Conservation (phyloP, 2,329 filamentous ascomycete species). For the Penicillium sp. region DNA sequence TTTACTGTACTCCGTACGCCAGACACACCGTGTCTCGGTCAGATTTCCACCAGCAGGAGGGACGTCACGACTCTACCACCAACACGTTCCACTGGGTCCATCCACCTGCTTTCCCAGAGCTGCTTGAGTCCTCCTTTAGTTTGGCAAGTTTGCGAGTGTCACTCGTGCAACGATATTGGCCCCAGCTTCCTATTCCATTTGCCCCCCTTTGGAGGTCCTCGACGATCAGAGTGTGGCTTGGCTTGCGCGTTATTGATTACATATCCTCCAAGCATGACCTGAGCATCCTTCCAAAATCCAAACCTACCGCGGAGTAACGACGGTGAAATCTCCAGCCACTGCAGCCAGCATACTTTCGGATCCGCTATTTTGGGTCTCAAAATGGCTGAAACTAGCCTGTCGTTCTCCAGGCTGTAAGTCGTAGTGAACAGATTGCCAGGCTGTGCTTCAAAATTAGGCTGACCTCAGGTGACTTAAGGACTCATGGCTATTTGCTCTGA, state of each 20-base stretch:
- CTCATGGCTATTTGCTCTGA: not conserved
- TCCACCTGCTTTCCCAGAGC: not conserved
- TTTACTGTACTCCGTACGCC: not conserved
- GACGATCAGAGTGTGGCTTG: constrained; percentile 7
- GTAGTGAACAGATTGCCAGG: constrained; percentile 1
- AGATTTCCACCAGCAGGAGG: not conserved
- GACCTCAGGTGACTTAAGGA: no score
- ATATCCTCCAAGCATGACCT: constrained; percentile 9
- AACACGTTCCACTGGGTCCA: not conserved
- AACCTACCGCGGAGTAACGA: not conserved
- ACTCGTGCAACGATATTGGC: not conserved
- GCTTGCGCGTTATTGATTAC: constrained; percentile 2
- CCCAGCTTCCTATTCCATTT: not conserved
- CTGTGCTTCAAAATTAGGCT: not conserved
- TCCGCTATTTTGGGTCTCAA: not conserved
- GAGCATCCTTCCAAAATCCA: not conserved
- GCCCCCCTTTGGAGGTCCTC: not conserved
- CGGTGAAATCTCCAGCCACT: not conserved
- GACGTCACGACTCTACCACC: not conserved
- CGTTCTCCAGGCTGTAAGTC: constrained; percentile 20
- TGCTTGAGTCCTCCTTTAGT: not conserved
- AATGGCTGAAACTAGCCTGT: constrained; percentile 19
- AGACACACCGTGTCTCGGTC: constrained; percentile 2
- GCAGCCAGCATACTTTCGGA: not conserved
- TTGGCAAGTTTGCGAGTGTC: not conserved